A percentile compares a stretch with the other conserved stretches of the same genome.
phyloP scores from a whole-genome alignment of 345 rosid genomes.

The Isatis tinctoria region DNA sequence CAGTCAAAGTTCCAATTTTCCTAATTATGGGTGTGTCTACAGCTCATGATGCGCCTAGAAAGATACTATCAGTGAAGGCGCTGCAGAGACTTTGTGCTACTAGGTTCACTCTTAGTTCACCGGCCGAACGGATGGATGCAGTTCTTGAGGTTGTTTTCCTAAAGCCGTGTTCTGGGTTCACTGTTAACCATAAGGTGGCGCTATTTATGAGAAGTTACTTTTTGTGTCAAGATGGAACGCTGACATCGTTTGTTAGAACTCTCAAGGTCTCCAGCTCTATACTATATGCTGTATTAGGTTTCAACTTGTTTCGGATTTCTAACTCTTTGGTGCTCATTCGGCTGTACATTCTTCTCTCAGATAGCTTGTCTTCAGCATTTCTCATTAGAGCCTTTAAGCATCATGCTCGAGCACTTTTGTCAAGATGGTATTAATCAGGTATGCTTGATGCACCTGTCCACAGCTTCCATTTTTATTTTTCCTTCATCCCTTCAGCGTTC shows the following conservation, averaged over 20 bases:
- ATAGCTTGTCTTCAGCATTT: slow-evolving; percentile 88
- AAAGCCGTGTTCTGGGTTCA: slow-evolving; percentile 71
- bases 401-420: slow-evolving; percentile 48
- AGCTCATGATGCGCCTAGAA: slow-evolving; percentile 65
- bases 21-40: slow-evolving; percentile 88
- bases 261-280: slow-evolving; percentile 59
- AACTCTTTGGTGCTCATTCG: slow-evolving; percentile 5
- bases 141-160: slow-evolving; percentile 70
- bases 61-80: slow-evolving; percentile 52
- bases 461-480: background rate
- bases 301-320: background rate
- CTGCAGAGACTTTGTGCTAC: slow-evolving; percentile 59
- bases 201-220: slow-evolving; percentile 74
- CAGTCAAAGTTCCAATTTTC: slow-evolving; percentile 69
- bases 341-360: slow-evolving; percentile 41
- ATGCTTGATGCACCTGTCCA: slow-evolving; percentile 13
- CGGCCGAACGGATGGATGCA: slow-evolving; percentile 85
- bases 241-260: slow-evolving; percentile 79
- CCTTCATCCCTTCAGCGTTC: background rate
- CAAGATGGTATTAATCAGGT: slow-evolving; percentile 54
- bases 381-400: slow-evolving; percentile 63
- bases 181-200: slow-evolving; percentile 68
- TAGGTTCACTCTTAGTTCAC: slow-evolving; percentile 70
- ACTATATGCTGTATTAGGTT: slow-evolving; percentile 2
- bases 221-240: slow-evolving; percentile 75